A percentile compares a stretch with the other conserved stretches of the same genome.
These are phyloP conservation scores for Solanum clarkiae DNA, from an alignment of 257 asterid genomes.

Conservation along the genomic window DNA sequence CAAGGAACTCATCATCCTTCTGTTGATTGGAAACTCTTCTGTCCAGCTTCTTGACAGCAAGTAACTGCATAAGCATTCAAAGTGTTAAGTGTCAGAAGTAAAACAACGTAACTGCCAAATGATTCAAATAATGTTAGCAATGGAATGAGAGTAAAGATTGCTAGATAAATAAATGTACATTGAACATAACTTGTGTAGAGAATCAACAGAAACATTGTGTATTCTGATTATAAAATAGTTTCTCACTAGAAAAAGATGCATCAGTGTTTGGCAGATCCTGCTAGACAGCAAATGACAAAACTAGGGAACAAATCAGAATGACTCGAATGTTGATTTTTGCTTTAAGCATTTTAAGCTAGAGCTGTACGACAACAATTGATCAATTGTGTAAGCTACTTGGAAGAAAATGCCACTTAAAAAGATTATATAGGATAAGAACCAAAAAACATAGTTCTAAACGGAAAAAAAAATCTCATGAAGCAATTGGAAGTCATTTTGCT, in stretches of 20 bases:
- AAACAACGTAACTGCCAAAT: neutral
- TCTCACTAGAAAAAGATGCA: neutral
- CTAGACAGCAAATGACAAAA: neutral
- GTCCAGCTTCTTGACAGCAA: conserved; percentile 87
- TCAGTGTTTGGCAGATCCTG: neutral
- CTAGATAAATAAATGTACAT: neutral
- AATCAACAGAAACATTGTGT: neutral
- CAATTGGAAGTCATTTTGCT: neutral
- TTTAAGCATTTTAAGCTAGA: neutral
- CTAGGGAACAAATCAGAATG: neutral
- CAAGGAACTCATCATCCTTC: conserved; percentile 78
- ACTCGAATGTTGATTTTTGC: neutral
- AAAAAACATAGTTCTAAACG: neutral
- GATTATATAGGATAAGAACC: neutral
- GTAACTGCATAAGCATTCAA: conserved; percentile 38
- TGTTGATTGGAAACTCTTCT: conserved; percentile 60
- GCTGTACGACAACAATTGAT: neutral
- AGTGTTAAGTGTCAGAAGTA: neutral
- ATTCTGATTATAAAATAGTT: neutral
- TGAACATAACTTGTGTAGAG: neutral
- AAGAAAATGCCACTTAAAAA: neutral
- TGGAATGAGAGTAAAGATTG: neutral
- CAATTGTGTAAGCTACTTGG: neutral
- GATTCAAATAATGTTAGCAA: neutral
- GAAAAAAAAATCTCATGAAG: neutral